Conservation (phyloP, 2,329 filamentous ascomycete genomes). For the Akanthomyces lecanii region DNA sequence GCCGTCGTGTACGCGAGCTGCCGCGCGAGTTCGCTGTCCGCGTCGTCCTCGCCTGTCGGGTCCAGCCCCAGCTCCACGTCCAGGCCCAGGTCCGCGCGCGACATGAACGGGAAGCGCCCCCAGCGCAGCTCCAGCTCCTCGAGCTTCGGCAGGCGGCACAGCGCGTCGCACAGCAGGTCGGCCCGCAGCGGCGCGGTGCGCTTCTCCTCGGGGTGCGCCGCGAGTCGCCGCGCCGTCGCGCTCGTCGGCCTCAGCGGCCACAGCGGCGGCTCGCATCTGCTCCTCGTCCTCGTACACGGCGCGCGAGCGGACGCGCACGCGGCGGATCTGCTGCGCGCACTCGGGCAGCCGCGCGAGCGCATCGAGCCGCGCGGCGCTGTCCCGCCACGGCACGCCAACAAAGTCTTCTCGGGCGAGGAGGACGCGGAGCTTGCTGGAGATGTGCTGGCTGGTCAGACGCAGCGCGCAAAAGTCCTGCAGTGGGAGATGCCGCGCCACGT, state of each 20-base stretch:
- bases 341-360: slow-evolving; percentile 40
- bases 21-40: neutral
- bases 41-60: neutral
- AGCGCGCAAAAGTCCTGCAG: slow-evolving; percentile 36
- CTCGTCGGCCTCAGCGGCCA: neutral
- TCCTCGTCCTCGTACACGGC: slow-evolving; percentile 13
- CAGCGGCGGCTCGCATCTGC: neutral
- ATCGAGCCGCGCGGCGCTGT: slow-evolving; percentile 42
- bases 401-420: slow-evolving; percentile 40
- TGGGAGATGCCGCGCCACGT: slow-evolving; percentile 41
- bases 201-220: neutral
- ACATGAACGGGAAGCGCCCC: slow-evolving; percentile 5
- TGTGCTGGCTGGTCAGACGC: slow-evolving; percentile 35
- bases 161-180: neutral
- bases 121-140: slow-evolving; percentile 9
- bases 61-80: neutral
- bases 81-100: neutral
- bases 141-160: neutral
- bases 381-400: slow-evolving; percentile 39
- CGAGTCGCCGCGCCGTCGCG: neutral
- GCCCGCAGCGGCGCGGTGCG: neutral
- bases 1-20: slow-evolving; percentile 8
- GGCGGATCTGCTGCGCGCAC: slow-evolving; percentile 37
- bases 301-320: slow-evolving; percentile 1
- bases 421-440: slow-evolving; percentile 40